These are phyloP conservation scores for Hypoxylon rubiginosum DNA, from an alignment of 2,329 filamentous ascomycete species.

Conservation along the genomic window DNA sequence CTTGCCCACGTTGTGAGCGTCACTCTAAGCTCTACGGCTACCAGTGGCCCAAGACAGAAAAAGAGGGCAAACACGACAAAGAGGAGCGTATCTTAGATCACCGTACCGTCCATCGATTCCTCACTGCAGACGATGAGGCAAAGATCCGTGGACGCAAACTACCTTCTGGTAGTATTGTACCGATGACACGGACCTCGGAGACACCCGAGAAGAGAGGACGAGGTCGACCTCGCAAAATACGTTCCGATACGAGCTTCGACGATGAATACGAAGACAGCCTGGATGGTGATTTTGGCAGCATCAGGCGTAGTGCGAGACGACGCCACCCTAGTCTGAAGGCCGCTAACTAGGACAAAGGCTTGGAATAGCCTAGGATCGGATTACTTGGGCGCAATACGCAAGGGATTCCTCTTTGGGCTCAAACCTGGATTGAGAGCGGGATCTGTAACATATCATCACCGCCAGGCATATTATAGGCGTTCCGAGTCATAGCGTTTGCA, in stretches of 20 bases:
- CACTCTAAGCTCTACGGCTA: conserved; percentile 97
- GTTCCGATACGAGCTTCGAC: conserved; percentile 5
- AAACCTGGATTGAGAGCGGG: not conserved
- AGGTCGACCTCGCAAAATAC: conserved; percentile 45
- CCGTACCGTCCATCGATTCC: conserved; percentile 86
- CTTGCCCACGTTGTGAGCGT: conserved; percentile 92
- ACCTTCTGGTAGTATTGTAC: conserved; percentile 15
- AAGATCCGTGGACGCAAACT: conserved; percentile 60
- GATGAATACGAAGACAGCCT: conserved; percentile 26
- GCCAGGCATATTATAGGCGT: conserved; percentile 32
- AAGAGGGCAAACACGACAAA: conserved; percentile 78
- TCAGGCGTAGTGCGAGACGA: conserved; percentile 42
- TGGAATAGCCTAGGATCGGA: not conserved
- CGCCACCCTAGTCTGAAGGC: conserved; percentile 42
- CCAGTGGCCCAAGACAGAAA: conserved; percentile 95
- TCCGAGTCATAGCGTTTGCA: conserved; percentile 28
- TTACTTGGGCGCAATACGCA: conserved; percentile 1
- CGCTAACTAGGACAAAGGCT: conserved; percentile 15
- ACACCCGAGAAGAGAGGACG: conserved; percentile 41
- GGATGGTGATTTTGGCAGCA: conserved; percentile 27
- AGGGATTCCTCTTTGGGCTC: not conserved
- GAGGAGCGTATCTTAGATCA: conserved; percentile 84
- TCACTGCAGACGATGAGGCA: conserved; percentile 77
- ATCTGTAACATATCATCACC: conserved; percentile 25
- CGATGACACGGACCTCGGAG: conserved; percentile 10